Evolutionary conservation across 78 protist genomes (phyloP), one percentile per base, ranked within the genome.

Genomic region (Andalucia godoyi): DNA sequence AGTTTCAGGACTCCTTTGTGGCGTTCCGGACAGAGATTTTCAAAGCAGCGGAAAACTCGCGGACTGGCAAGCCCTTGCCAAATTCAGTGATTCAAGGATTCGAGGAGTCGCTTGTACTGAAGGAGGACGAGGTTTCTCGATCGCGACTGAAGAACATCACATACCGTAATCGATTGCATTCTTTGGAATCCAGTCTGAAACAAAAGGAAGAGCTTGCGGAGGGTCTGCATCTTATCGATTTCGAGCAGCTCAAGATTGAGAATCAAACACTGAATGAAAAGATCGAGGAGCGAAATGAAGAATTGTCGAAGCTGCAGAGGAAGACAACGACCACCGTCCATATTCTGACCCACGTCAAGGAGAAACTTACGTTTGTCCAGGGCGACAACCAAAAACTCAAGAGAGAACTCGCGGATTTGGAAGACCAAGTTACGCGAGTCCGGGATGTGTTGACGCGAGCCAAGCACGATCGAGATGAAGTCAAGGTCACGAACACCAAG

Each of bases 181-280:
- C 65, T 57, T 60, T 62, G 40, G 61, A 54, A 38, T 8, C 21
- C 39, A 1, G 6, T 17, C 38, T 73, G 46, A 10, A n/a, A 38
- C 37, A 51, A 55, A 70, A 68, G 54, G 60, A 61, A 8, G 54
- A 74, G 39, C 59, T 43, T 32, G 2, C 61, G 13, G 61, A 66
- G 60, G 60, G 46, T 39, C 70, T 81, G 39, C 86, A 80, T 41
- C 40, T 80, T n/a, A 88, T 88, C 50, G 94, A 88, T 63, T 88
- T 83, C 57, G 94, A 88, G 72, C 94, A 88, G 72, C 70, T 83
- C 37, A 83, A 83, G 74, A 83, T 88, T 30, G 94, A 88, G 71
- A 88, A 88, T 62, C 83, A 80, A 47, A 80, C 84, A 21, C 77
- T 67, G 40, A 80, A 71, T 62, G 94, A 88, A 38, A 83, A 83